Evolutionary conservation across 441 rosid genomes (phyloP), one percentile per base, ranked within the genome.

Genomic region (Populus hybrid): DNA sequence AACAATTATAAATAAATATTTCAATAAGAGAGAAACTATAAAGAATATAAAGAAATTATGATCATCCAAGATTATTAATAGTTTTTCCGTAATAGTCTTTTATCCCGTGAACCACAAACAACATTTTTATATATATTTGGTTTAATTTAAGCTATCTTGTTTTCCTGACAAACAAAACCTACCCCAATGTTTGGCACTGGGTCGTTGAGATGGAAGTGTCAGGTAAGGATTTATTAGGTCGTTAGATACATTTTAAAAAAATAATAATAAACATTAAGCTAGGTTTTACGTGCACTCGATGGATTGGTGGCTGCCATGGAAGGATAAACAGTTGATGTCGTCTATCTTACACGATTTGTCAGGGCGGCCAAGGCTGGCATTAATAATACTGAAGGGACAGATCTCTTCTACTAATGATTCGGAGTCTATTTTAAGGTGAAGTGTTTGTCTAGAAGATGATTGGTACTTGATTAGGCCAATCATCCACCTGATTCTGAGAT

Each of bases 281-380:
- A 61, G 64, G 11, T n/a, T 70, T 64, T 63, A 66, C 3, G 32
- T 64, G 14, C 20, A 67, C n/a, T 77, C 68, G 36, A 12, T 35
- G 5, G 16, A 36, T 3, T 50, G 72, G 79, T 73, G 78, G 78
- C 64, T 70, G 38, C 69, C 77, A 54, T 63, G 77, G 35, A 68
- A 59, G 16, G 64, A 40, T 38, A 46, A 28, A 38, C 79, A 69
- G 65, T 30, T 76, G 77, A 76, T 71, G 78, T 42, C 40, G 73
- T 46, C 32, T 21, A 35, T 69, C 35, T 70, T 32, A 16, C 59
- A 68, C 14, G 16, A 64, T 78, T 30, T 72, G 78, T 76, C 67
- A 74, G 73, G 77, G 14, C 77, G 70, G 83, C 77, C 40, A 34
- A 63, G 12, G 38, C 14, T 16, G 36, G 32, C 8, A 23, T 6